Base-by-base conservation (phyloP, 768 basidiomycete genomes). In the Auriscalpium vulgare region DNA sequence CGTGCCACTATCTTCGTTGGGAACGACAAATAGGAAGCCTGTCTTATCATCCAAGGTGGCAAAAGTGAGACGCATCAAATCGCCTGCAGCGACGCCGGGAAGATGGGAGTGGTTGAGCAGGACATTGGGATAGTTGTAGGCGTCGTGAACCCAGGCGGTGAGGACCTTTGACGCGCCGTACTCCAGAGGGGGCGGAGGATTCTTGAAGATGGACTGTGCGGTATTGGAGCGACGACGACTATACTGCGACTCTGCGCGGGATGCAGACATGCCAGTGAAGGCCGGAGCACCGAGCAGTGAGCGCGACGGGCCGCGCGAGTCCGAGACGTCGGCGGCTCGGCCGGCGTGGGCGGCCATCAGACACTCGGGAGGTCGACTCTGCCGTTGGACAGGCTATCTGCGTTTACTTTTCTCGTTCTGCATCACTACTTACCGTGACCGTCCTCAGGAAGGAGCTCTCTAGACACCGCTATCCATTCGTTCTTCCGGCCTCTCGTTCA, bases 11-110 rank as follows among this genome's bases (percentile, higher is more conserved):
- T 90, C 88, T 50, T 89, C 84, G 60, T 74, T 80, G 17, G 80
- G 79, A 10, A 85, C 85, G 10, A 78, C 75, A 66, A 91, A 90
- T 37, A 91, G 72, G 77, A 87, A 63, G 19, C 72, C 68, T 10
- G 66, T 60, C 14, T 74, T 71, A 47, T 72, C 73, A 8, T 75
- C 75, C 23, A 77, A 66, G 49, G 71, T 72, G 52, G 72, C 71
- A 47, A 71, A 59, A 21, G 71, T 66, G 11, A 91, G 79, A 53
- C 80, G 76, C 44, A 92, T 64, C 65, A 89, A 71, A 63, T 92
- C 90, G 8, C 88, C 91, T 61, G 87, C 85, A 47, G 75, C 72
- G 36, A 90, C 85, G 3, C 91, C 91, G 7, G 87, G 87, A 85
- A 87, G 90, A 67, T 76, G 81, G 10, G 81, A 73, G 46, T 84